These are phyloP conservation scores for Coleophoma eucalyptorum DNA, from an alignment of 2,329 filamentous ascomycete species.

Conservation along the genomic window DNA sequence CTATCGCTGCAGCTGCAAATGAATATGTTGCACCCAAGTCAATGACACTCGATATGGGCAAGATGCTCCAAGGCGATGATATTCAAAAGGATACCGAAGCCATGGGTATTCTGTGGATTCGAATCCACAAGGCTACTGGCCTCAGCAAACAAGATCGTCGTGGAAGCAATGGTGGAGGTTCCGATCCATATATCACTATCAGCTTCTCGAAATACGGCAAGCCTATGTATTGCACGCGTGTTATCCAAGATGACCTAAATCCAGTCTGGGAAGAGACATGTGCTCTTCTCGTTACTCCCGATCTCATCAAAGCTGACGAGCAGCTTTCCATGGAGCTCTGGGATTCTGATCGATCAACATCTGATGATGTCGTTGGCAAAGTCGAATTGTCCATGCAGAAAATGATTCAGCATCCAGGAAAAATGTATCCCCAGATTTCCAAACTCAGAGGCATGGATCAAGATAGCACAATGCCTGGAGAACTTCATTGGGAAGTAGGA, in stretches of 20 bases:
- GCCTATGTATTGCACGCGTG: slow-evolving; percentile 94
- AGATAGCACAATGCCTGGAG: slow-evolving; percentile 84
- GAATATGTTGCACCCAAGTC: slow-evolving; percentile 96
- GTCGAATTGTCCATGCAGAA: slow-evolving; percentile 92
- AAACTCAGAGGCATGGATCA: slow-evolving; percentile 79
- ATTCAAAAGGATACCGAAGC: slow-evolving; percentile 87
- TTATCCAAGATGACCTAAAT: slow-evolving; percentile 92
- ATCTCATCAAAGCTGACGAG: slow-evolving; percentile 90
- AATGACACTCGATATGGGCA: slow-evolving; percentile 85
- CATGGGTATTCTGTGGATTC: slow-evolving; percentile 85
- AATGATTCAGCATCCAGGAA: slow-evolving; percentile 88
- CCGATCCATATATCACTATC: slow-evolving; percentile 92
- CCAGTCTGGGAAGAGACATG: slow-evolving; percentile 88
- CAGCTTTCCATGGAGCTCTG: slow-evolving; percentile 91
- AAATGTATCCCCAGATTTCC: slow-evolving; percentile 87
- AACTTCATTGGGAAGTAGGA: slow-evolving; percentile 93
- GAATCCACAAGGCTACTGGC: slow-evolving; percentile 82
- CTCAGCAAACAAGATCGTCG: slow-evolving; percentile 88
- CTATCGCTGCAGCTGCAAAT: slow-evolving; percentile 65
- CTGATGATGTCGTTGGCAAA: slow-evolving; percentile 94
- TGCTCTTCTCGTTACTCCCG: slow-evolving; percentile 80
- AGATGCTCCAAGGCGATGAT: slow-evolving; percentile 86
- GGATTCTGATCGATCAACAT: slow-evolving; percentile 90
- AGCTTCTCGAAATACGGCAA: slow-evolving; percentile 96
- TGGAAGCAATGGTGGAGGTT: slow-evolving; percentile 80